These are phyloP conservation scores for Nitzschia sp. DNA, from an alignment of 108 stramenopile genomes.

Conservation along the genomic window DNA sequence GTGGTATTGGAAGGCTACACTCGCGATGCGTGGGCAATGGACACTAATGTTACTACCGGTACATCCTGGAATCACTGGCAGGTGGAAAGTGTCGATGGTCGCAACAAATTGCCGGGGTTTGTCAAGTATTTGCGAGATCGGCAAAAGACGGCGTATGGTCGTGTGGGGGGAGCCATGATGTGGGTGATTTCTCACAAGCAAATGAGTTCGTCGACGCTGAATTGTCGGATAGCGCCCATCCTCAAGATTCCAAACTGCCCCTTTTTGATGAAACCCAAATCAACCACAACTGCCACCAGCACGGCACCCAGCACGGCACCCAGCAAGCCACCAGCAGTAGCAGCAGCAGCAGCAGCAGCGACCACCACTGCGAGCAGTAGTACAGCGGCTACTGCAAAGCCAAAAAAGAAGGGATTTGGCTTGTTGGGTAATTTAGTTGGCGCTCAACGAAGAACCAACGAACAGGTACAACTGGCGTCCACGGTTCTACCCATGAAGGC, in stretches of 20 bases:
- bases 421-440: slow-evolving; percentile 76
- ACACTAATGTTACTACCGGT: slow-evolving; percentile 22
- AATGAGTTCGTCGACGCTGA: slow-evolving; percentile 22
- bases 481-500: slow-evolving; percentile 1
- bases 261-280: slow-evolving; percentile 29
- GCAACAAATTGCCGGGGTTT: slow-evolving; percentile 79
- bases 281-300: slow-evolving; percentile 13
- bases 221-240: slow-evolving; percentile 40
- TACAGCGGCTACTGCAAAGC: background rate
- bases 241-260: slow-evolving; percentile 34
- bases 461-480: slow-evolving; percentile 54
- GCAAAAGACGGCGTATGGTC: slow-evolving; percentile 71
- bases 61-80: slow-evolving; percentile 14
- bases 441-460: slow-evolving; percentile 69
- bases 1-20: slow-evolving; percentile 76
- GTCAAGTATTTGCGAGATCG: slow-evolving; percentile 65
- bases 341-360: slow-evolving; percentile 24
- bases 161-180: slow-evolving; percentile 42
- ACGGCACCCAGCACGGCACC: background rate
- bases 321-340: slow-evolving; percentile 18
- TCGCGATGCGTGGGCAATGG: slow-evolving; percentile 71
- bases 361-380: slow-evolving; percentile 2
- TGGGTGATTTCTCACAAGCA: slow-evolving; percentile 71
- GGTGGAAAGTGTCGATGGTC: slow-evolving; percentile 61
- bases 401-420: slow-evolving; percentile 43